Conservation (phyloP, 495 filamentous ascomycete species). For the Coniosporium apollinis region DNA sequence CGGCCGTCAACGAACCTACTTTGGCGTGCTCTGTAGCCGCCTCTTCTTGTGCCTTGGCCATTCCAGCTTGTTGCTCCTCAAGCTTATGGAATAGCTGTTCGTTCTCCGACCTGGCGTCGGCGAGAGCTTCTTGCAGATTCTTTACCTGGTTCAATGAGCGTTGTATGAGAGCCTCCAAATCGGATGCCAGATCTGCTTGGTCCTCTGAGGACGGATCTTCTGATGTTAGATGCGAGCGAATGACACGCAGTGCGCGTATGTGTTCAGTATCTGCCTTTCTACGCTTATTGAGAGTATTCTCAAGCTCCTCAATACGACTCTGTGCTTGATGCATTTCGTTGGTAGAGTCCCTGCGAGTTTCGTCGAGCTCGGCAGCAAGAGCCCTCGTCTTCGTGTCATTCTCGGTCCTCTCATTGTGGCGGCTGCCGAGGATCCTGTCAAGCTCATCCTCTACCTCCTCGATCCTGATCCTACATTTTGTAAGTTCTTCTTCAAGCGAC, state of each 20-base stretch:
- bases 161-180: constrained; percentile 35
- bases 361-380: constrained; percentile 54
- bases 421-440: constrained; percentile 63
- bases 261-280: constrained; percentile 36
- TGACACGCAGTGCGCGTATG: constrained; percentile 38
- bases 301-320: constrained; percentile 29
- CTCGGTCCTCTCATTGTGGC: constrained; percentile 57
- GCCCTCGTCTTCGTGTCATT: constrained; percentile 50
- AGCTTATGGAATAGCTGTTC: constrained; percentile 8
- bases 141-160: constrained; percentile 18
- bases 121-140: constrained; percentile 21
- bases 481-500: constrained; percentile 61
- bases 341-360: constrained; percentile 34
- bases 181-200: constrained; percentile 39
- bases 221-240: constrained; percentile 44
- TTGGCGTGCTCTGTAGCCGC: constrained; percentile 40
- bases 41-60: constrained; percentile 8
- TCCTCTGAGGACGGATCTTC: constrained; percentile 39
- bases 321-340: constrained; percentile 19
- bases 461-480: constrained; percentile 50
- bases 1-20: constrained; percentile 36
- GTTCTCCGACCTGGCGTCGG: constrained; percentile 23
- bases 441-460: constrained; percentile 87
- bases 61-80: constrained; percentile 10
- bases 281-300: constrained; percentile 26